A percentile compares a stretch with the other conserved stretches of the same genome.
Conservation (phyloP, 2,329 filamentous ascomycete species). For the Colletotrichum trifolii region DNA sequence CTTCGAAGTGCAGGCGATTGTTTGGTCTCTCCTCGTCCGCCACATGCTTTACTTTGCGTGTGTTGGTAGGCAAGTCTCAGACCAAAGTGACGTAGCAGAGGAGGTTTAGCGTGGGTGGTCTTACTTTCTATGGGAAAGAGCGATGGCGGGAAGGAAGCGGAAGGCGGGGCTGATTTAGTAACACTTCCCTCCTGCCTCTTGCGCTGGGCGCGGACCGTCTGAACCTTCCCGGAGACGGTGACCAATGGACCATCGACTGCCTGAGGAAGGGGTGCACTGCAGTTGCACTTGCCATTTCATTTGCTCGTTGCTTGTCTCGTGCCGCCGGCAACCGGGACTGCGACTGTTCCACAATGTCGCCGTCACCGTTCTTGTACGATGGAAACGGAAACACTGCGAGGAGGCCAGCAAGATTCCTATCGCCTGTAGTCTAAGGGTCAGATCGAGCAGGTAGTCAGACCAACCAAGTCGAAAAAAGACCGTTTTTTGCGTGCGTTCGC, state of each 20-base stretch:
- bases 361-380: neutral
- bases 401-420: neutral
- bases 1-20: too few species aligned
- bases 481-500: too few species aligned
- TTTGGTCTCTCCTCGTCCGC: too few species aligned
- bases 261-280: neutral
- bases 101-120: neutral
- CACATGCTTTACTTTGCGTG: too few species aligned
- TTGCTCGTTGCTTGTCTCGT: too few species aligned
- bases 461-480: too few species aligned
- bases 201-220: neutral
- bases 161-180: constrained; percentile 32
- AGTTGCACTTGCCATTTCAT: too few species aligned
- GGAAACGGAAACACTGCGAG: neutral
- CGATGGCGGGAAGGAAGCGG: neutral
- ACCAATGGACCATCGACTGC: neutral
- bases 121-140: constrained; percentile 3
- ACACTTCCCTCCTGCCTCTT: neutral
- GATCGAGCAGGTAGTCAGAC: neutral
- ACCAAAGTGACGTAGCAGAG: constrained; percentile 8
- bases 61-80: neutral
- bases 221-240: constrained; percentile 2
- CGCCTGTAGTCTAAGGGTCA: neutral
- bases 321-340: too few species aligned
- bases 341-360: neutral